phyloP scores from a whole-genome alignment of 2,329 filamentous ascomycete genomes.

The Colletotrichum costaricense region DNA sequence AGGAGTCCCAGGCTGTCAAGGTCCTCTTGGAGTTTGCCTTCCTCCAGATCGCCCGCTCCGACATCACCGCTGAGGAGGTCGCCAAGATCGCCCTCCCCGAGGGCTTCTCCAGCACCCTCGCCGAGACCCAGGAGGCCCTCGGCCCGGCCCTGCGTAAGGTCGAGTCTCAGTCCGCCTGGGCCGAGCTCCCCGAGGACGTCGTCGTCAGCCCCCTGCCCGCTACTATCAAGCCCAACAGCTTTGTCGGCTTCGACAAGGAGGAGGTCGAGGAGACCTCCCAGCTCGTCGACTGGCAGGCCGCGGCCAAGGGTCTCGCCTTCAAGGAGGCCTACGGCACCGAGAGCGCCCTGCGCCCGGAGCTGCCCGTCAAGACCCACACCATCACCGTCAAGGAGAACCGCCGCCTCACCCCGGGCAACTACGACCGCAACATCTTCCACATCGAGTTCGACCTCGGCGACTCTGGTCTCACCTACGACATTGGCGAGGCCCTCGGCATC shows the following conservation, averaged over 20 bases:
- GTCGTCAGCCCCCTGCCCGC: slow-evolving; percentile 65
- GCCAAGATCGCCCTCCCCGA: slow-evolving; percentile 72
- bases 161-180: slow-evolving; percentile 85
- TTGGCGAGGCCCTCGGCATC: slow-evolving; percentile 95
- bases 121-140: slow-evolving; percentile 74
- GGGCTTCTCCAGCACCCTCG: slow-evolving; percentile 59
- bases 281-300: slow-evolving; percentile 83
- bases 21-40: slow-evolving; percentile 85
- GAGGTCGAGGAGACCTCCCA: slow-evolving; percentile 74
- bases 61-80: slow-evolving; percentile 70
- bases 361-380: slow-evolving; percentile 85
- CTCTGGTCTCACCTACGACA: slow-evolving; percentile 94
- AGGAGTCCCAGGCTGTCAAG: slow-evolving; percentile 69
- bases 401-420: slow-evolving; percentile 85
- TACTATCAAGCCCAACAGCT: slow-evolving; percentile 82
- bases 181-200: slow-evolving; percentile 72
- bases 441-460: slow-evolving; percentile 97
- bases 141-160: slow-evolving; percentile 77
- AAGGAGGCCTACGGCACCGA: slow-evolving; percentile 91
- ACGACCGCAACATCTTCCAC: slow-evolving; percentile 99
- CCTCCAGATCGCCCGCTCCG: slow-evolving; percentile 78
- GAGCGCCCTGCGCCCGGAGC: slow-evolving; percentile 82
- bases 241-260: slow-evolving; percentile 81
- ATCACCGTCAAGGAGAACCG: slow-evolving; percentile 96
- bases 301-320: slow-evolving; percentile 89